Evolutionary conservation across 805 yeast species (phyloP), one percentile per base, ranked within the genome.

Genomic region (Candida morakotiae): DNA sequence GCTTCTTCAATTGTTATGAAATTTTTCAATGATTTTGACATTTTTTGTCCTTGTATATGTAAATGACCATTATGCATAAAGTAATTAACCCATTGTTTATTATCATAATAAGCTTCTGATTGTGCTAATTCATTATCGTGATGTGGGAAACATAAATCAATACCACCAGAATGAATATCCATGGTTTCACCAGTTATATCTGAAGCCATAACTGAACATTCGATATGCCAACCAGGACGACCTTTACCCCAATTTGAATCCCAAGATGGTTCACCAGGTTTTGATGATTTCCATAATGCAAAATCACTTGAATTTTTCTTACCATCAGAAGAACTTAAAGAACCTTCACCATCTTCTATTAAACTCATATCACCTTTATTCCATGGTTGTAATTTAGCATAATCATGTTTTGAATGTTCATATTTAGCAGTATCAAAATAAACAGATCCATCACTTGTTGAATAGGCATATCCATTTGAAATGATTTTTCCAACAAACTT

Each of bases 191-290:
- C 98, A 26, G 85, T 73, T 32, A 89, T 74, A 48, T 88, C 95
- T 36, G 88, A 75, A 1, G 98, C 98, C 98, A 93, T 93, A 15
- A 93, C 98, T 7, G 97, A 88, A 73, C 98, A 93, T 65, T 93
- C 98, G 59, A 93, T 93, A 60, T 93, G 98, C 98, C 98, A 93
- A 3, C 98, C 98, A 10, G 98, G 98, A 60, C 98, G 82, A 37
- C 98, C 98, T 41, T 71, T 71, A 18, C 98, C 98, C 98, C 98
- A 93, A 19, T 91, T 89, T 2, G 96, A 87, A 5, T 72, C 76
- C 98, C 98, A 93, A 33, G 79, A 75, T 17, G 98, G 98, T 65
- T 93, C 98, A 51, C 98, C 98, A 6, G 95, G 91, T 58, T 93
- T 93, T 6, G 95, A 84, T 0, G 89, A 79, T 58, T 93, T 93